Evolutionary conservation across 2,329 filamentous ascomycete species (phyloP), one percentile per base, ranked within the genome.

Genomic region (Aurifilum marmelostoma): DNA sequence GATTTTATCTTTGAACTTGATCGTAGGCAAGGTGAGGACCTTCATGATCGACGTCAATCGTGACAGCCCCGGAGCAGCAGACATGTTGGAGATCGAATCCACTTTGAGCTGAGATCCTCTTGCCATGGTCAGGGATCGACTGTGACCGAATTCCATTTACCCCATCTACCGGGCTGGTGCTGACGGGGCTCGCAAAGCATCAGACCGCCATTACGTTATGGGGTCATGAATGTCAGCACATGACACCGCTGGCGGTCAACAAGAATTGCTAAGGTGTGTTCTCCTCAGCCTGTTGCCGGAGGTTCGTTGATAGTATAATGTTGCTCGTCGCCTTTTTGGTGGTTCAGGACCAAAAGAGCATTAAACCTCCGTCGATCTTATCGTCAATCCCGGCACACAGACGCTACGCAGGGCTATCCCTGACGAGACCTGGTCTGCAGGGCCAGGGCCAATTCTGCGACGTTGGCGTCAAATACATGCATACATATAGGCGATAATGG

Each of bases 381-480:
- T 65, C 29, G 63, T 8, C 8, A 12, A 37, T 32, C 62, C 50
- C 34, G 34, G 63, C 29, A 11, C 21, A 21, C 4, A 24, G 8
- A 58, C 24, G 7, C 27, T 27, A 37, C 47, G 63, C 63, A 65
- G 52, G 63, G 63, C 34, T 32, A 24, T 24, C 6, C 52, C 63
- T 50, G 43, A 52, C n/a, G 11, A 39, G 52, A 59, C 37, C 34
- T 43, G 50, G 52, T 32, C 24, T 43, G 58, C 63, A 63, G 52
- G 63, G 63, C 66, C 62, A 63, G 63, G 62, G 56, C 64, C 66
- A 66, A 70, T 70, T 66, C 50, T 24, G 18, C 47, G 29, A 47
- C 60, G 50, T 58, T 63, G 39, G 62, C 43, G 32, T 27, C 21
- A 21, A 50, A 24, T n/a, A 24, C 2, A 9, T 50, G 37, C 9